These are phyloP conservation scores for Verticillium dahliae DNA, from an alignment of 2,329 filamentous ascomycete species.

Conservation along the genomic window DNA sequence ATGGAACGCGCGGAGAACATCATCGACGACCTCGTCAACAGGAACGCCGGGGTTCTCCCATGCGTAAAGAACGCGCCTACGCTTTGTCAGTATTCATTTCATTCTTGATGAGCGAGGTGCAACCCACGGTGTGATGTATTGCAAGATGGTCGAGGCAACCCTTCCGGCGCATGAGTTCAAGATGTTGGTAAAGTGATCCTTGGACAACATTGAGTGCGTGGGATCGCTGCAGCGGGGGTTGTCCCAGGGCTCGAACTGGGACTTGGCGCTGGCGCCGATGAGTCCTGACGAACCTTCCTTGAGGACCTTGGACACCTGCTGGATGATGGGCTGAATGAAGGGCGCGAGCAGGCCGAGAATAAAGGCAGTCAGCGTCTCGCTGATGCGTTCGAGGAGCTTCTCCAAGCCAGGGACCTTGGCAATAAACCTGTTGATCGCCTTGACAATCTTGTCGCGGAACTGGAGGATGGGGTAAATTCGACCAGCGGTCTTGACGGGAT, in stretches of 20 bases:
- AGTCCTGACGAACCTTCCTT: slow-evolving; percentile 77
- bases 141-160: slow-evolving; percentile 67
- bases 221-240: slow-evolving; percentile 70
- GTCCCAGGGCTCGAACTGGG: slow-evolving; percentile 76
- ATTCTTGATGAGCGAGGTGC: background rate
- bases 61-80: slow-evolving; percentile 75
- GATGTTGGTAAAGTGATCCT: slow-evolving; percentile 78
- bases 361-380: slow-evolving; percentile 87
- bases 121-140: slow-evolving; percentile 75
- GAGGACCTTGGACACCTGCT: slow-evolving; percentile 72
- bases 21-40: slow-evolving; percentile 75
- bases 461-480: slow-evolving; percentile 93
- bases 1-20: slow-evolving; percentile 79
- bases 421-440: slow-evolving; percentile 75
- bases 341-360: slow-evolving; percentile 86
- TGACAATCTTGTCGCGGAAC: slow-evolving; percentile 91
- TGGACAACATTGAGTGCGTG: slow-evolving; percentile 76
- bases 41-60: slow-evolving; percentile 85
- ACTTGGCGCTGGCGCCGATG: slow-evolving; percentile 61
- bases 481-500: slow-evolving; percentile 66
- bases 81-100: slow-evolving; percentile 13
- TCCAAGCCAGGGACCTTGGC: slow-evolving; percentile 90
- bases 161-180: slow-evolving; percentile 72
- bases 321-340: slow-evolving; percentile 88
- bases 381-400: slow-evolving; percentile 85